Conservation (phyloP, 2,329 filamentous ascomycete genomes). For the Pseudogymnoascus sp. region DNA sequence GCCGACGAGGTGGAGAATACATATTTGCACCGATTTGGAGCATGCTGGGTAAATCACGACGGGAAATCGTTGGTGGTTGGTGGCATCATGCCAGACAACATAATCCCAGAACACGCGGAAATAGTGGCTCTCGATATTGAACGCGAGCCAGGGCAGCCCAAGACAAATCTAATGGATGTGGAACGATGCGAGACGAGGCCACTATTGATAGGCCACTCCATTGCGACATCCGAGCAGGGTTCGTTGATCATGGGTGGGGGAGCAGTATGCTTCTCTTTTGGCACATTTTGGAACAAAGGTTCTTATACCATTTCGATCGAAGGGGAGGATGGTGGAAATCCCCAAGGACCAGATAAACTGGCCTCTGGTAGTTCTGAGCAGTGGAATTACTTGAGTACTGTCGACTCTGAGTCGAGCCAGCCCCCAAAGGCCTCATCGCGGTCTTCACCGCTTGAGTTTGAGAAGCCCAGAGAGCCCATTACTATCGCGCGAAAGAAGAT, state of each 20-base stretch:
- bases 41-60: not conserved
- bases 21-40: not conserved
- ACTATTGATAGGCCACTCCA: slow-evolving; percentile 63
- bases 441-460: not conserved
- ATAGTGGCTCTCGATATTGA: slow-evolving; percentile 29
- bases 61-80: slow-evolving; percentile 31
- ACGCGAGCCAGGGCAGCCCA: not conserved
- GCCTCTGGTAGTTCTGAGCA: not conserved
- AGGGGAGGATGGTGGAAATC: not conserved
- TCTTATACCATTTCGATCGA: slow-evolving; percentile 19
- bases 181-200: slow-evolving; percentile 41
- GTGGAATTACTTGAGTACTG: slow-evolving; percentile 22
- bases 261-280: slow-evolving; percentile 85
- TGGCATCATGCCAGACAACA: slow-evolving; percentile 35
- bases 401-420: slow-evolving; percentile 11
- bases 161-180: slow-evolving; percentile 13
- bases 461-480: slow-evolving; percentile 6
- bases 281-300: slow-evolving; percentile 71
- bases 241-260: slow-evolving; percentile 69
- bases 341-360: not conserved
- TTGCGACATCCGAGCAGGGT: slow-evolving; percentile 38
- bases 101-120: slow-evolving; percentile 44
- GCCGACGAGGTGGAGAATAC: not conserved
- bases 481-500: slow-evolving; percentile 47
- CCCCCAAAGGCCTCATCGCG: slow-evolving; percentile 9